Base-by-base conservation (phyloP, 345 rosid species). In the Arabis hirsuta region DNA sequence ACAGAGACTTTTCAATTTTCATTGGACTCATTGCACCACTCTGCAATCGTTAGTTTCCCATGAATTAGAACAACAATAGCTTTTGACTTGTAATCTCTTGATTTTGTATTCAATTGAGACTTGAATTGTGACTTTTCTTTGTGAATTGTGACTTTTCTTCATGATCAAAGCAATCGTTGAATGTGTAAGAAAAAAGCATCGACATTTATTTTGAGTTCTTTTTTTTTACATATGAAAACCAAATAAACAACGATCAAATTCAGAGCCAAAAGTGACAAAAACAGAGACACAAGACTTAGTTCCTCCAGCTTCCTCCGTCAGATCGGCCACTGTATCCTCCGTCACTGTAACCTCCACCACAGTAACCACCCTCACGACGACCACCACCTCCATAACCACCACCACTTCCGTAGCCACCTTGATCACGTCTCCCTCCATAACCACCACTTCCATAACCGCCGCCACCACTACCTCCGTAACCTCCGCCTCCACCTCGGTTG, bases 311-410 rank as follows among this genome's bases (percentile, higher is more conserved):
- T 7, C 88, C 88, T 44, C 55, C 69, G 0, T 84, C 90, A 1
- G 90, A 78, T 1, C 87, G 76, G 1, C 86, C 84, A 50, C 90
- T 75, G 2, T 85, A 84, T 54, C 88, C 88, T n/a, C 91, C 79
- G 2, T 84, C 90, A 19, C 81, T 78, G 1, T 76, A 67, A 0
- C 85, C 81, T 1, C 84, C 76, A 0, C 82, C 84, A 56, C 81
- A 85, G 0, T 81, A 82, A 1, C 88, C 87, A 0, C 89, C 86
- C 1, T 62, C 76, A 52, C 76, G 61, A 71, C 76, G 68, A 4
- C 58, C 76, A 4, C 58, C 76, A 71, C 69, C 76, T 0, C 86
- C 61, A 0, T 77, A 65, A 0, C 85, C 64, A 0, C 22, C 22
- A 22, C 22, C 22, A 22, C 22, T 22, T 22, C 22, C 22, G 22